These are phyloP conservation scores for Hypomyces rosellus DNA, from an alignment of 2,329 filamentous ascomycete genomes.

Conservation along the genomic window DNA sequence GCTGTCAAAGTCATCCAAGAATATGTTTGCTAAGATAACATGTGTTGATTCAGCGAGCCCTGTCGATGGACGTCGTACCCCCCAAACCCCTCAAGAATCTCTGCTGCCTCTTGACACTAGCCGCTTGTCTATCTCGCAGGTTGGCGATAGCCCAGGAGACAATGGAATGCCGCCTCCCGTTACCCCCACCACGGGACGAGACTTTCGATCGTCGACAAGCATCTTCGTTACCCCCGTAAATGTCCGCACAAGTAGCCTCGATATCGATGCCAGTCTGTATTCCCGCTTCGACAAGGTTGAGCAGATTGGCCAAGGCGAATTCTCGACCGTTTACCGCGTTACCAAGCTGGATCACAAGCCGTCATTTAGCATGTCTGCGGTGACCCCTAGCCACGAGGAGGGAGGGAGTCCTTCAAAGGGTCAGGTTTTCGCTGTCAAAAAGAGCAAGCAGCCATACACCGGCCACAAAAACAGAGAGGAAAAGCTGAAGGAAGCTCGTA, in stretches of 20 bases:
- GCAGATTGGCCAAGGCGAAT: slow-evolving; percentile 79
- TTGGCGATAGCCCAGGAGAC: slow-evolving; percentile 31
- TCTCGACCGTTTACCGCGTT: slow-evolving; percentile 86
- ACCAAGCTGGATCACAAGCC: slow-evolving; percentile 33
- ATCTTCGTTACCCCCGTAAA: slow-evolving; percentile 63
- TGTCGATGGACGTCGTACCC: slow-evolving; percentile 53
- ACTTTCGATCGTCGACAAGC: slow-evolving; percentile 43
- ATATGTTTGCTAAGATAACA: slow-evolving; percentile 45
- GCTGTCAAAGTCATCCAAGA: slow-evolving; percentile 24
- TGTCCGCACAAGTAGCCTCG: slow-evolving; percentile 61
- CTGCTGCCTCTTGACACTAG: slow-evolving; percentile 74
- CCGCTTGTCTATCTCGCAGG: slow-evolving; percentile 72
- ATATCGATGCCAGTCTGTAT: slow-evolving; percentile 64
- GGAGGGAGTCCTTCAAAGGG: slow-evolving; percentile 48
- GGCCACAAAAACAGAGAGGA: slow-evolving; percentile 74
- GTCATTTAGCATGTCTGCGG: slow-evolving; percentile 34
- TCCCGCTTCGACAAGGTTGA: slow-evolving; percentile 76
- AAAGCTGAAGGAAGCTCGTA: slow-evolving; percentile 77
- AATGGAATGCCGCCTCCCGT: slow-evolving; percentile 52
- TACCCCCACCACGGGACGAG: slow-evolving; percentile 66
- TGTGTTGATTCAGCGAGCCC: slow-evolving; percentile 54
- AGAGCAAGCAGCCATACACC: slow-evolving; percentile 72
- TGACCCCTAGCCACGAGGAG: slow-evolving; percentile 40
- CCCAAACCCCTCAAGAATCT: slow-evolving; percentile 72
- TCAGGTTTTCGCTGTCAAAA: slow-evolving; percentile 86